Evolutionary conservation across 2,329 filamentous ascomycete species (phyloP).

Genomic region (Truncatella angustata): DNA sequence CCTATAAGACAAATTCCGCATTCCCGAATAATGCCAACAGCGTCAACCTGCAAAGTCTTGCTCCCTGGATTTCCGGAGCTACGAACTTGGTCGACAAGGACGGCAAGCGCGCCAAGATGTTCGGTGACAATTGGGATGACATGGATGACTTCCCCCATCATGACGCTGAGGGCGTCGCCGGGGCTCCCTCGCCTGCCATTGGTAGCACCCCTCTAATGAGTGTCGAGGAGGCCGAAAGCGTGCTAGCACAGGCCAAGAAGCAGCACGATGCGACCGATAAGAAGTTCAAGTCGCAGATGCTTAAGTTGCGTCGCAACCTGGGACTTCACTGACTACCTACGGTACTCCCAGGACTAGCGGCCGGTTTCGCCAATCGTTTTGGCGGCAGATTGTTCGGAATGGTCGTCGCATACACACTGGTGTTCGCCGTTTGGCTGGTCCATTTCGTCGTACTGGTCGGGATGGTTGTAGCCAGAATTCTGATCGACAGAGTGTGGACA

Average conservation of each 20-base stretch:
- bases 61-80: conserved; percentile 49
- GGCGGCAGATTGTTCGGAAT: not conserved
- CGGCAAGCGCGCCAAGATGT: conserved; percentile 26
- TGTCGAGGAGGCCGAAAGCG: conserved; percentile 62
- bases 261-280: conserved; percentile 32
- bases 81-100: conserved; percentile 34
- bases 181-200: conserved; percentile 32
- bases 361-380: not conserved
- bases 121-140: conserved; percentile 28
- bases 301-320: conserved; percentile 25
- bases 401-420: conserved; percentile 5
- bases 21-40: conserved; percentile 38
- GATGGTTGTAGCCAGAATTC: not conserved
- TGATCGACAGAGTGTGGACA: not conserved
- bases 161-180: conserved; percentile 15
- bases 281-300: conserved; percentile 29
- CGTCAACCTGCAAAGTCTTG: conserved; percentile 52
- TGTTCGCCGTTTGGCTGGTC: conserved; percentile 2
- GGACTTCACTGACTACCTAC: conserved; percentile 14
- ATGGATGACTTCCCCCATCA: conserved; percentile 15
- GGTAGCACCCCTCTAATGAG: conserved; percentile 56
- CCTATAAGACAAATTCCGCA: conserved; percentile 35
- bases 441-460: conserved; percentile 3
- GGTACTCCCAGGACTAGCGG: conserved; percentile 1
- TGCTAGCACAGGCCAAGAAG: conserved; percentile 36